Evolutionary conservation across 441 rosid genomes (phyloP).

Genomic region (Biscutella laevigata): DNA sequence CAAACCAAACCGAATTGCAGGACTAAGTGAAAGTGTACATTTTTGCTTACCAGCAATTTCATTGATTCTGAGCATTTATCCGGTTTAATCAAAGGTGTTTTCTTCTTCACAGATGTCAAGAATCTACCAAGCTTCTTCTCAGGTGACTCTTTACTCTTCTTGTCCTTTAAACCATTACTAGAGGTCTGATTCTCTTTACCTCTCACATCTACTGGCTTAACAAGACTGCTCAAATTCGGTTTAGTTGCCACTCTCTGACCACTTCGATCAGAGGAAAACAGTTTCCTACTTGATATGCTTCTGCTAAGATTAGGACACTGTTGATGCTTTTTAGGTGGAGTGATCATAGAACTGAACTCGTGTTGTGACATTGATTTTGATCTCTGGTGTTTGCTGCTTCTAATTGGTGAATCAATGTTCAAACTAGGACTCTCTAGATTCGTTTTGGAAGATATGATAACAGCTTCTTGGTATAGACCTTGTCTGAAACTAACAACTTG

Average conservation of each 20-base stretch:
- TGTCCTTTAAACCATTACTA: constrained; percentile 47
- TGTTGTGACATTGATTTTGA: constrained; percentile 59
- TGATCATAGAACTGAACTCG: constrained; percentile 41
- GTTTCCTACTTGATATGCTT: constrained; percentile 56
- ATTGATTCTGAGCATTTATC: constrained; percentile 10
- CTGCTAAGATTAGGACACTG: constrained; percentile 43
- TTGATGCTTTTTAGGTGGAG: constrained; percentile 38
- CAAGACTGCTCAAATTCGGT: constrained; percentile 27
- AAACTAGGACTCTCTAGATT: constrained; percentile 43
- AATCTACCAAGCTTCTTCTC: constrained; percentile 41
- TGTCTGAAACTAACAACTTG: constrained; percentile 79
- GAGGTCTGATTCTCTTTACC: constrained; percentile 66
- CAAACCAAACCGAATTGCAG: too few species aligned
- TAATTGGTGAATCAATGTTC: constrained; percentile 35
- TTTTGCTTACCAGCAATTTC: constrained; percentile 9
- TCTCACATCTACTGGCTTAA: constrained; percentile 35
- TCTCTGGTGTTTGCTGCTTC: constrained; percentile 53
- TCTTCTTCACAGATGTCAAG: constrained; percentile 47
- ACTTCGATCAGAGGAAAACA: constrained; percentile 37
- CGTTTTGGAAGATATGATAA: constrained; percentile 54
- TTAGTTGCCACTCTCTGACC: constrained; percentile 28
- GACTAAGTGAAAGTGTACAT: too few species aligned
- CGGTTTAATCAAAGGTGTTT: constrained; percentile 30
- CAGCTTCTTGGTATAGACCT: constrained; percentile 80
- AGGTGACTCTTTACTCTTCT: constrained; percentile 53